Conservation (phyloP, 768 basidiomycete genomes). For the Auricularia sp. region DNA sequence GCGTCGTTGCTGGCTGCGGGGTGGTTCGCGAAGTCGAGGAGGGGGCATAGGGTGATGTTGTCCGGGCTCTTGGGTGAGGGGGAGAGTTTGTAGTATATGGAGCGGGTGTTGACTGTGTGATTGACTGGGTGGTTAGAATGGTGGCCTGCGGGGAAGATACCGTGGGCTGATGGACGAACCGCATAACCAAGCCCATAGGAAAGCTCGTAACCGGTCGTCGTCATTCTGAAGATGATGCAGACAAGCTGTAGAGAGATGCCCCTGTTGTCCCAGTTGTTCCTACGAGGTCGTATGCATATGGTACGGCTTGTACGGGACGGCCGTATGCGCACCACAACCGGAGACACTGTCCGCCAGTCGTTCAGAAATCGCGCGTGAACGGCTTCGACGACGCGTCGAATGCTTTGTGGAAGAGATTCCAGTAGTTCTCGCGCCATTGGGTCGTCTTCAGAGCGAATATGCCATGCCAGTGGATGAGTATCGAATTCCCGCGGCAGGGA, state of each 20-base stretch:
- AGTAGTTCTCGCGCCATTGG: slow-evolving; percentile 24
- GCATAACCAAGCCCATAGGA: slow-evolving; percentile 88
- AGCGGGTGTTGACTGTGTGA: slow-evolving; percentile 78
- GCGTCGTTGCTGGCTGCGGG: background rate
- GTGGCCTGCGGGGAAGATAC: background rate
- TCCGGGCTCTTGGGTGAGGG: slow-evolving; percentile 43
- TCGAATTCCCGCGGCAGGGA: slow-evolving; percentile 65
- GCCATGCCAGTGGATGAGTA: slow-evolving; percentile 77
- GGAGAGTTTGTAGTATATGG: slow-evolving; percentile 61
- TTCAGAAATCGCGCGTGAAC: slow-evolving; percentile 39
- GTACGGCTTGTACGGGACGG: too few species aligned
- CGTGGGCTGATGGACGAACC: slow-evolving; percentile 35
- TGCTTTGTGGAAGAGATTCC: slow-evolving; percentile 38
- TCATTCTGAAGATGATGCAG: too few species aligned
- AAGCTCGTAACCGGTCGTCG: slow-evolving; percentile 27
- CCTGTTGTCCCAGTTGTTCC: too few species aligned
- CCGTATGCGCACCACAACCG: slow-evolving; percentile 14
- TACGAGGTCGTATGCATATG: too few species aligned
- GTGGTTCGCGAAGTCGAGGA: slow-evolving; percentile 90
- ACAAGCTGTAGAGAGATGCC: too few species aligned
- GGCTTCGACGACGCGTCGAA: slow-evolving; percentile 30
- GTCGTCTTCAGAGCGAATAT: slow-evolving; percentile 24
- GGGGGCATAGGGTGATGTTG: slow-evolving; percentile 80
- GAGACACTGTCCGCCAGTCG: slow-evolving; percentile 39
- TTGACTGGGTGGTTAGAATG: slow-evolving; percentile 4